phyloP scores from a whole-genome alignment of 2,329 filamentous ascomycete species.

The Fusarium redolens region DNA sequence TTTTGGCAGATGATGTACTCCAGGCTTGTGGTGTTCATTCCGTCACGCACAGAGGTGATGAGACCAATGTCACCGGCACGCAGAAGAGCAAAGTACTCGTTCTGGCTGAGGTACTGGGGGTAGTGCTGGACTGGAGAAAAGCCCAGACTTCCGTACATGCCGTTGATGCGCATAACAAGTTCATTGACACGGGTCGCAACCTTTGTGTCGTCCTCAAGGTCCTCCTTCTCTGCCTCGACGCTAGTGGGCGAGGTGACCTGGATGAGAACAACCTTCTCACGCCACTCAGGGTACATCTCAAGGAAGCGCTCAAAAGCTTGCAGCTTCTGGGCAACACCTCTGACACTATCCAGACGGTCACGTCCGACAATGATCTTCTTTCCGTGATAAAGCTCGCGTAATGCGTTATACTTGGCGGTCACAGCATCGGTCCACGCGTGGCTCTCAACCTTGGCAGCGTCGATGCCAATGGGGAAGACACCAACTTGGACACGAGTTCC shows the following conservation, averaged over 20 bases:
- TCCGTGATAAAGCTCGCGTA: constrained; percentile 82
- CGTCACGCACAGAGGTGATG: constrained; percentile 95
- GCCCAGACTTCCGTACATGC: constrained; percentile 85
- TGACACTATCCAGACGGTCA: constrained; percentile 91
- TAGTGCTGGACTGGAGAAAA: constrained; percentile 95
- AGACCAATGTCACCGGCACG: constrained; percentile 90
- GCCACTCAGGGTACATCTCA: constrained; percentile 90
- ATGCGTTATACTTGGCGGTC: constrained; percentile 76
- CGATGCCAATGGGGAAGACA: constrained; percentile 94
- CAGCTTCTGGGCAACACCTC: constrained; percentile 94
- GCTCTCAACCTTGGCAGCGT: constrained; percentile 81
- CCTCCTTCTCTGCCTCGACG: constrained; percentile 81
- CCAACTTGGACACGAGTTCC: constrained; percentile 90
- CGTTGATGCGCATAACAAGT: constrained; percentile 91
- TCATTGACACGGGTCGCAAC: constrained; percentile 91
- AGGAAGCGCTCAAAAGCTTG: constrained; percentile 95
- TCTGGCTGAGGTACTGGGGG: constrained; percentile 88
- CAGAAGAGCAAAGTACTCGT: constrained; percentile 95
- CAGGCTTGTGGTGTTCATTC: constrained; percentile 97
- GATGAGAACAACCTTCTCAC: constrained; percentile 90
- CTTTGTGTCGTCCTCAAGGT: constrained; percentile 73
- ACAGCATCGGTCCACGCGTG: constrained; percentile 78
- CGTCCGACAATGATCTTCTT: constrained; percentile 96
- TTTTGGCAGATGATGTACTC: constrained; percentile 96
- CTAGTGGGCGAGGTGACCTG: constrained; percentile 92